Evolutionary conservation across 2,329 filamentous ascomycete species (phyloP).

Genomic region (Dactylellina sp.): DNA sequence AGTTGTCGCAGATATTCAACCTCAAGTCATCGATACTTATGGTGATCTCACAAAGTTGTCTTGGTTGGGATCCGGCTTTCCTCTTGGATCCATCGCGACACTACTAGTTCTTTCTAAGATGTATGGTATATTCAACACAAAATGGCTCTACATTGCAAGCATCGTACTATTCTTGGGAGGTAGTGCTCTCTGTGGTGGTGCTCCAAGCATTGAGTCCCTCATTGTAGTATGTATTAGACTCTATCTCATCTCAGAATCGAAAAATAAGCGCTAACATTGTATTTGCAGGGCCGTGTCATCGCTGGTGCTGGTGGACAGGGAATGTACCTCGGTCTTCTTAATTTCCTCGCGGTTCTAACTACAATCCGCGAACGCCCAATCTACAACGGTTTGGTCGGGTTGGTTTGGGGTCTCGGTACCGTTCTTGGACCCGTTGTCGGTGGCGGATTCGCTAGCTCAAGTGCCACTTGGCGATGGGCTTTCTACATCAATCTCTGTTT

Average conservation of each 20-base stretch:
- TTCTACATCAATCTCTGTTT: constrained; percentile 71
- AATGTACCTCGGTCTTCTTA: constrained; percentile 64
- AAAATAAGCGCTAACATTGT: neutral
- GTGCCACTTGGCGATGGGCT: constrained; percentile 66
- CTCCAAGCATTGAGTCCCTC: constrained; percentile 61
- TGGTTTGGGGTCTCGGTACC: constrained; percentile 65
- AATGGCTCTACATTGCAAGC: constrained; percentile 63
- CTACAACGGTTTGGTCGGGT: constrained; percentile 61
- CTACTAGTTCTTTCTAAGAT: constrained; percentile 63
- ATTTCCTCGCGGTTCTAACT: constrained; percentile 61
- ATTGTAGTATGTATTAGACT: constrained; percentile 46
- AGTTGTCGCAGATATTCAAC: constrained; percentile 67
- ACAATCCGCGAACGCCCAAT: constrained; percentile 61
- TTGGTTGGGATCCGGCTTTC: constrained; percentile 65
- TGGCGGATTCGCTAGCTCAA: constrained; percentile 65
- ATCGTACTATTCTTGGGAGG: constrained; percentile 62
- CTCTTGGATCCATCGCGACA: constrained; percentile 64
- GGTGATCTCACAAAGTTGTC: constrained; percentile 63
- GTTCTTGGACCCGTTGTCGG: constrained; percentile 68
- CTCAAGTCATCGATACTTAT: constrained; percentile 63
- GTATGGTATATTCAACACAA: constrained; percentile 66
- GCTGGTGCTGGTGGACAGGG: constrained; percentile 66
- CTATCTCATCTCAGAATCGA: neutral
- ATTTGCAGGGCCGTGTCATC: constrained; percentile 65
- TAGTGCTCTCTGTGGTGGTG: constrained; percentile 62